Conservation (phyloP, 2,329 filamentous ascomycete species). For the Cryphonectria naterciae region DNA sequence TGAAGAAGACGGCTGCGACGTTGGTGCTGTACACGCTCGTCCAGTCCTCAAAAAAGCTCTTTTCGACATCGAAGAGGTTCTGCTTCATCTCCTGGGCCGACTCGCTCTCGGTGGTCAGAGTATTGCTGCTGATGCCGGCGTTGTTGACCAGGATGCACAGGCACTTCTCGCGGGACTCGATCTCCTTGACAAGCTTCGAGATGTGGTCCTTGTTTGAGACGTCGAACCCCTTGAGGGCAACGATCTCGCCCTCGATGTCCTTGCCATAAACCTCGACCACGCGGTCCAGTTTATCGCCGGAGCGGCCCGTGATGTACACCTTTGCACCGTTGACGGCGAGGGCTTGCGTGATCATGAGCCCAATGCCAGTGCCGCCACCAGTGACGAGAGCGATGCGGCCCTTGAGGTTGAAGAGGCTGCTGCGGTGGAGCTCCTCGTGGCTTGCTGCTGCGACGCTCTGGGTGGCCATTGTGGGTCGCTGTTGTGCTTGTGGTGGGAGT, state of each 20-base stretch:
- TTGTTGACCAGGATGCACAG: constrained; percentile 73
- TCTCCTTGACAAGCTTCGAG: constrained; percentile 58
- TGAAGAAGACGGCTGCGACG: constrained; percentile 70
- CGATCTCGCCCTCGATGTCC: constrained; percentile 57
- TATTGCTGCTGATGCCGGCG: constrained; percentile 62
- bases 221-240: constrained; percentile 61
- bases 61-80: constrained; percentile 69
- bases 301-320: constrained; percentile 72
- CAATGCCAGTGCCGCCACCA: constrained; percentile 42
- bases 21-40: constrained; percentile 74
- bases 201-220: constrained; percentile 66
- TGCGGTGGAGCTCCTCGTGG: constrained; percentile 40
- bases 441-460: constrained; percentile 36
- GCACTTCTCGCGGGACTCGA: constrained; percentile 58
- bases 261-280: constrained; percentile 62
- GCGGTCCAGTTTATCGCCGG: constrained; percentile 63
- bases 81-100: constrained; percentile 56
- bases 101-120: constrained; percentile 58
- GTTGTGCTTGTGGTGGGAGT: not conserved
- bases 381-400: constrained; percentile 50
- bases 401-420: constrained; percentile 54
- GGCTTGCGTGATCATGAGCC: constrained; percentile 40
- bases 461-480: constrained; percentile 34
- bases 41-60: constrained; percentile 68
- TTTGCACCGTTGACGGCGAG: constrained; percentile 29